Base-by-base conservation (phyloP, 345 rosid species). In the Gossypium sturtianum region DNA sequence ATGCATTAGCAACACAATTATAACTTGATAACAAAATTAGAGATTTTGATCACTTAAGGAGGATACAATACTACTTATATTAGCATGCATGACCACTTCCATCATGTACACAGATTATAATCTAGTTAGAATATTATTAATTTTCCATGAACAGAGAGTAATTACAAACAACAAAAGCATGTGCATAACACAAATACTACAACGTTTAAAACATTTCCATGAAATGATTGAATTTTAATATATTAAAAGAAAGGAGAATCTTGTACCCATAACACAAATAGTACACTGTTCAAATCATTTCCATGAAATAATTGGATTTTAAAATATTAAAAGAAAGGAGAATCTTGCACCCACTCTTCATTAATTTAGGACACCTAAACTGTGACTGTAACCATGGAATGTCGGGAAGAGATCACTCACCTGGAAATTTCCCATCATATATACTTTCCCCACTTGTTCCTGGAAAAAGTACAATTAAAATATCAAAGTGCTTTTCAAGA, bases 391-490 rank as follows among this genome's bases (percentile, higher is more conserved):
- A 15, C 5, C 45, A 38, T 12, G 15, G 4, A 64, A 48, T 25
- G 34, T 20, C 58, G 8, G 53, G 12, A 73, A 57, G 61, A 22
- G 54, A 29, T 49, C 27, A 67, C 91, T 80, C 74, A 95, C 99
- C 99, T 66, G 99, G 97, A 87, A 95, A 95, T 62, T 86, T 88
- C 22, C 83, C 90, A 48, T 81, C 94, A 76, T 89, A 95, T 66
- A 95, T 93, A 86, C 97, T 91, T 81, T 95, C 99, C 76, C 99
- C 99, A 78, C 86, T 83, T 77, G 92, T 84, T 47, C 99, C 99
- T 95, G 85, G 69, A 83, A 74, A 64, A 19, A n/a, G 10, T 61
- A 74, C 15, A 73, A 45, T 56, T 25, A 74, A 45, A 64, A 54
- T 2, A 17, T 38, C 71, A 53, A 43, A 70, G 10, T 44, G 23